Evolutionary conservation across 2,329 filamentous ascomycete species (phyloP).

Genomic region (Ceratocystis albifundus): DNA sequence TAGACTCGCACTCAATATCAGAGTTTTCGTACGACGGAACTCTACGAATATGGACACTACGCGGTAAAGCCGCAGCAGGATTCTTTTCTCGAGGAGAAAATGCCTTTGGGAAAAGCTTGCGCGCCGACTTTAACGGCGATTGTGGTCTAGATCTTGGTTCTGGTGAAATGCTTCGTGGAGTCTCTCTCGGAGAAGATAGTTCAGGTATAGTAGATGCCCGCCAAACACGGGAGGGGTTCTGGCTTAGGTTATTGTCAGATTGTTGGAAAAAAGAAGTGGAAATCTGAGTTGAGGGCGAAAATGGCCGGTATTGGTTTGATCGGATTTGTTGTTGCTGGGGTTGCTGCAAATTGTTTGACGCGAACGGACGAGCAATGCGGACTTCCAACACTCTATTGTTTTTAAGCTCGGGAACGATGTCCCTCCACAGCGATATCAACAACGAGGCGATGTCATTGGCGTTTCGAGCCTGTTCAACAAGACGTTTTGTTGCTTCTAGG

Average conservation of each 20-base stretch:
- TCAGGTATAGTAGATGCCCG: slow-evolving; percentile 12
- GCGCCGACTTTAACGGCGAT: slow-evolving; percentile 8
- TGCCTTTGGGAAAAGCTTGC: slow-evolving; percentile 7
- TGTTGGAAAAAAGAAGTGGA: neutral
- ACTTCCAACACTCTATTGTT: slow-evolving; percentile 16
- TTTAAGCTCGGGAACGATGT: slow-evolving; percentile 28
- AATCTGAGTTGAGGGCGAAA: neutral
- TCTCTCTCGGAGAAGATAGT: neutral
- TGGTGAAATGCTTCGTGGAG: neutral
- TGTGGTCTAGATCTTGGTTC: neutral
- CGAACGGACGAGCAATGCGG: slow-evolving; percentile 15
- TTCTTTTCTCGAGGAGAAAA: slow-evolving; percentile 1
- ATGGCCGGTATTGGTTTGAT: neutral
- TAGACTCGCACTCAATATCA: slow-evolving; percentile 8
- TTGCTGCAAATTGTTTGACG: neutral
- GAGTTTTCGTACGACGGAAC: slow-evolving; percentile 6
- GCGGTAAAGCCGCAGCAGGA: neutral
- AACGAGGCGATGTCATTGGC: slow-evolving; percentile 52
- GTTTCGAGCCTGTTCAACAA: slow-evolving; percentile 45
- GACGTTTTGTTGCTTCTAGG: slow-evolving; percentile 16
- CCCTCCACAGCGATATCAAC: slow-evolving; percentile 54
- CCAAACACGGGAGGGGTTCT: neutral
- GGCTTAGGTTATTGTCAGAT: neutral
- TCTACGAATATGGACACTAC: slow-evolving; percentile 9
- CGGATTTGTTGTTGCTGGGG: neutral